Evolutionary conservation across 2,329 filamentous ascomycete species (phyloP).

Genomic region (Arthrobotrys conoides): DNA sequence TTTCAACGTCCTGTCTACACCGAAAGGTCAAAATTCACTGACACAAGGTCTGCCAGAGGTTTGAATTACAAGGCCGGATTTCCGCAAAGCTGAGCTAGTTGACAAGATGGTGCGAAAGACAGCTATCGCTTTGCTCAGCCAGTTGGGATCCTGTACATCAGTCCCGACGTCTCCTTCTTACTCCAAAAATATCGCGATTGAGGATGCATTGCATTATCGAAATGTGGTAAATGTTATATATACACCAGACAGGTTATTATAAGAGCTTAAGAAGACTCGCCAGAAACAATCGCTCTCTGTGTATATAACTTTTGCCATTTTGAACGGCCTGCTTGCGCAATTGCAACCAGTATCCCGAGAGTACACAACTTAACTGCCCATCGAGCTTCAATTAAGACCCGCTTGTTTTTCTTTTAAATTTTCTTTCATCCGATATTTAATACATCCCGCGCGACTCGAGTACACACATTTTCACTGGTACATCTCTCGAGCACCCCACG

Average conservation of each 20-base stretch:
- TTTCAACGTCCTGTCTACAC: slow-evolving; percentile 27
- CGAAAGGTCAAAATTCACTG: background rate
- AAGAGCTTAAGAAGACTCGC: background rate
- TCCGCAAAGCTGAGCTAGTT: slow-evolving; percentile 22
- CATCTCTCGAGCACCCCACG: slow-evolving; percentile 32
- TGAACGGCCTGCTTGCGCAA: background rate
- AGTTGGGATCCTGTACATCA: slow-evolving; percentile 11
- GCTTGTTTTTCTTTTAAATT: background rate
- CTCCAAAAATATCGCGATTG: slow-evolving; percentile 13
- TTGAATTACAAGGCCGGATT: slow-evolving; percentile 16
- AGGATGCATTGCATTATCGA: slow-evolving; percentile 14
- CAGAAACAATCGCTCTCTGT: background rate
- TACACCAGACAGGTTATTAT: background rate
- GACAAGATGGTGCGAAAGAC: slow-evolving; percentile 33
- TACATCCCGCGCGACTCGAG: slow-evolving; percentile 37
- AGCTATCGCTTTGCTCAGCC: slow-evolving; percentile 29
- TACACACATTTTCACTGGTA: slow-evolving; percentile 5
- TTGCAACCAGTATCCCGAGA: background rate
- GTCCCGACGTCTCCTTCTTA: background rate
- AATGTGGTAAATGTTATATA: slow-evolving; percentile 1
- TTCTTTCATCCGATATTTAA: slow-evolving; percentile 36
- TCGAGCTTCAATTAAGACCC: background rate
- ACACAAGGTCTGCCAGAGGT: background rate
- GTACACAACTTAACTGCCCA: background rate
- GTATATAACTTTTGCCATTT: background rate